phyloP scores from a whole-genome alignment of 2,329 filamentous ascomycete species.

The Exophiala sideris region DNA sequence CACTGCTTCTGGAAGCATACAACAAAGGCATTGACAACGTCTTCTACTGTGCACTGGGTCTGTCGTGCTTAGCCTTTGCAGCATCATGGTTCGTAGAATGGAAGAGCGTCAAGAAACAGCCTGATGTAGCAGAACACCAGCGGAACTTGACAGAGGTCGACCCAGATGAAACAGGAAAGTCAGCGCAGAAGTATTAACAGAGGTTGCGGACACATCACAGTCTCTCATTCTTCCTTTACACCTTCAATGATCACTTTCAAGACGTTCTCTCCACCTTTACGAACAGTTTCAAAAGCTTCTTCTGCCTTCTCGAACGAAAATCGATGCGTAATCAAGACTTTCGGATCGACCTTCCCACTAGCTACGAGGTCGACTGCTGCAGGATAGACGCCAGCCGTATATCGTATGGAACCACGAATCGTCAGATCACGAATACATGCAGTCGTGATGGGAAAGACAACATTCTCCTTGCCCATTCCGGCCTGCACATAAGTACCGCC shows the following conservation, averaged over 20 bases:
- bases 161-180: no score
- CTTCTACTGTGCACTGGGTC: no score
- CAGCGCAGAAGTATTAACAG: no score
- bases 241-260: conserved; percentile 47
- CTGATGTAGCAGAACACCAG: no score
- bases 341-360: conserved; percentile 42
- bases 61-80: no score
- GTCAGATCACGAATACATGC: conserved; percentile 49
- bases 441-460: conserved; percentile 51
- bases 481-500: conserved; percentile 53
- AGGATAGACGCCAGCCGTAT: conserved; percentile 50
- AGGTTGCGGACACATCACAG: no score
- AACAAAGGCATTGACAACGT: no score
- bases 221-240: conserved; percentile 9
- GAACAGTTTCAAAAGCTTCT: conserved; percentile 48
- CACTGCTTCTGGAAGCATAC: no score
- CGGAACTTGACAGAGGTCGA: no score
- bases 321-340: conserved; percentile 40
- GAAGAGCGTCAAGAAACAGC: no score
- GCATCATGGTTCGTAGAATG: no score
- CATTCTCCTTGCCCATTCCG: conserved; percentile 48
- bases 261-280: conserved; percentile 37
- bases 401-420: conserved; percentile 52
- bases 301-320: conserved; percentile 47
- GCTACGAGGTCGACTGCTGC: conserved; percentile 50